A percentile compares a stretch with the other conserved stretches of the same genome.
Evolutionary conservation across 495 filamentous ascomycete species (phyloP).

Genomic region (Aspergillus panamensis): DNA sequence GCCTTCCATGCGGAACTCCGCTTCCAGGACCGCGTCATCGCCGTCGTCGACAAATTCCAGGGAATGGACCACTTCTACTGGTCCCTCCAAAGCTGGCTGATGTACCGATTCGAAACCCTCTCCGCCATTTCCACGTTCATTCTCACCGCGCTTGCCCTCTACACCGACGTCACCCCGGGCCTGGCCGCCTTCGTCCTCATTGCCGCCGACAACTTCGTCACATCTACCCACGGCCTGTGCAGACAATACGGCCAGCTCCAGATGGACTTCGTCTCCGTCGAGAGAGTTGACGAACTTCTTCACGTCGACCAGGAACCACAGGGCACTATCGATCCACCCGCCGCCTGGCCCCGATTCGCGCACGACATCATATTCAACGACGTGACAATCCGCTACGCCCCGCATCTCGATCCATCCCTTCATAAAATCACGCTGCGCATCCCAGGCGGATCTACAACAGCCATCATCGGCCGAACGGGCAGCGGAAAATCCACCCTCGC

Average conservation of each 20-base stretch:
- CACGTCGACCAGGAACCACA: conserved; percentile 68
- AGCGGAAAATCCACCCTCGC: conserved; percentile 67
- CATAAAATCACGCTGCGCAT: conserved; percentile 61
- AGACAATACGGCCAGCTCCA: conserved; percentile 74
- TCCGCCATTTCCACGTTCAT: conserved; percentile 68
- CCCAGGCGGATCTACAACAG: conserved; percentile 67
- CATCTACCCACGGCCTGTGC: conserved; percentile 68
- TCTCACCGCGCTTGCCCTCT: conserved; percentile 66
- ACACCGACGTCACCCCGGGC: conserved; percentile 64
- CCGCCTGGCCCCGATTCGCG: conserved; percentile 66
- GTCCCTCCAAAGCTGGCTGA: conserved; percentile 78
- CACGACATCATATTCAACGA: conserved; percentile 72
- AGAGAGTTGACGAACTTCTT: conserved; percentile 74
- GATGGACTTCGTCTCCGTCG: conserved; percentile 87
- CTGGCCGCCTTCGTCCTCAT: conserved; percentile 68
- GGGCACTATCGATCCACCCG: conserved; percentile 63
- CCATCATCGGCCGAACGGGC: conserved; percentile 59
- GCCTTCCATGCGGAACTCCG: conserved; percentile 67
- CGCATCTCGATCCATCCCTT: conserved; percentile 67
- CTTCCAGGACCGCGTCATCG: conserved; percentile 72
- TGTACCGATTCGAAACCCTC: conserved; percentile 69
- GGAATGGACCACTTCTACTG: conserved; percentile 94
- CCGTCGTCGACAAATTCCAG: conserved; percentile 76
- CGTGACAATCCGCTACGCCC: conserved; percentile 74
- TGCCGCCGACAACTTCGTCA: conserved; percentile 49